Evolutionary conservation across 2,329 filamentous ascomycete species (phyloP).

Genomic region (Arthrinium puccinioides): DNA sequence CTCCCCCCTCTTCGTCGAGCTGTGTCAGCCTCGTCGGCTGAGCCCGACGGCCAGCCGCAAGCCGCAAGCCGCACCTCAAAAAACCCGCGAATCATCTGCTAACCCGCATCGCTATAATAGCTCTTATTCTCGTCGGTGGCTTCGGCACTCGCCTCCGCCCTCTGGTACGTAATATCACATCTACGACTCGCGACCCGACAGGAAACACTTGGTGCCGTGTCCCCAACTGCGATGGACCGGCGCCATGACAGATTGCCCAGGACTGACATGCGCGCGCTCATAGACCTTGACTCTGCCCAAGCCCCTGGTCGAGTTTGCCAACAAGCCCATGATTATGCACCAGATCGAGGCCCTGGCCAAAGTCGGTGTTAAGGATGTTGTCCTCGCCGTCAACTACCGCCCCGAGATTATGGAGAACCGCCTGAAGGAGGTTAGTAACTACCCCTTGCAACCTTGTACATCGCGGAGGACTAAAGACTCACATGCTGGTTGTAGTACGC

Average conservation of each 20-base stretch:
- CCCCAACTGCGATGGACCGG: background rate
- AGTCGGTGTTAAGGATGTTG: constrained; percentile 93
- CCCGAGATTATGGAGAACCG: constrained; percentile 96
- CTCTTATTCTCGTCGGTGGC: constrained; percentile 97
- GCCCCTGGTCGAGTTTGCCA: constrained; percentile 94
- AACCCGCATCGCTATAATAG: constrained; percentile 36
- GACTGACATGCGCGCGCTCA: constrained; percentile 12
- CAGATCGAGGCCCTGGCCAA: constrained; percentile 92
- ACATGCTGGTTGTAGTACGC: constrained; percentile 58
- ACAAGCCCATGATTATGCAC: constrained; percentile 98
- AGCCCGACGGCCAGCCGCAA: too few relatives aligned
- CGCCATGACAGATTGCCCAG: too few relatives aligned
- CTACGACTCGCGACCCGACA: background rate
- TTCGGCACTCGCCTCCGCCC: constrained; percentile 97
- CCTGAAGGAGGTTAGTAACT: constrained; percentile 67
- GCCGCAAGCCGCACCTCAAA: background rate
- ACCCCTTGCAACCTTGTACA: background rate
- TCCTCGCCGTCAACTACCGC: constrained; percentile 96
- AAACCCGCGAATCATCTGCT: constrained; percentile 5
- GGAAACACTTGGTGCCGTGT: background rate
- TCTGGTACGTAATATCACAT: constrained; percentile 56
- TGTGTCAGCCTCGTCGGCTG: background rate
- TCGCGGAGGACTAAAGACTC: constrained; percentile 5
- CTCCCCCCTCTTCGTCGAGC: background rate
- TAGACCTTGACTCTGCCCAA: constrained; percentile 96